Evolutionary conservation across 176 grass and related monocot genomes (phyloP), one percentile per base, ranked within the genome.

Genomic region (Juncus effusus): DNA sequence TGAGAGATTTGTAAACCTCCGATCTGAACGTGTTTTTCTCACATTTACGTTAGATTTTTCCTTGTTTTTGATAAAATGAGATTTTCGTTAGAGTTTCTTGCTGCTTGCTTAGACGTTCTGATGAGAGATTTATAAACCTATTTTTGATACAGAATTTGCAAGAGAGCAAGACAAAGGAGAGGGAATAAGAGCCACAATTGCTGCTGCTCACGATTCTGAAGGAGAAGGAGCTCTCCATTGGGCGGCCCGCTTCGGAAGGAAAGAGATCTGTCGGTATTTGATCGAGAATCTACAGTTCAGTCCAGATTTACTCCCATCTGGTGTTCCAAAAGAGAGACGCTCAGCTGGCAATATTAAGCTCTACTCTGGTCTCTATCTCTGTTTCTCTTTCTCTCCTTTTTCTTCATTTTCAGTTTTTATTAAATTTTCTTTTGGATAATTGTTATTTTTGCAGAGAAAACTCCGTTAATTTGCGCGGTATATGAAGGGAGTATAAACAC

Each of bases 371-470:
- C 19, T 28, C 19, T 28, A 28, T 51, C 1, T 52, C 49, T 52
- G 7, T 52, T 52, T 12, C 49, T 52, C 49, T 52, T 2, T 52
- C 49, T 52, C 9, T 52, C 12, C 12, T 52, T 12, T 52, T 28
- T 44, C 15, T 10, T 10, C 15, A 40, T 42, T n/a, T 63, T 63
- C 5, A 14, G n/a, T 63, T 42, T 6, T 7, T 63, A 15, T 63
- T 40, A 45, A 10, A 16, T 65, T 28, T 15, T 35, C 50, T 3
- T 45, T 79, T 74, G 64, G 55, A 80, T 40, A 75, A 76, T 76
- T 16, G 63, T 76, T 53, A 39, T 84, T 53, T 28, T 28, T 28
- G 19, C 1, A 28, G 19, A 28, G 19, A 28, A 28, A 28, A 28
- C 19, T 28, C 19, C 19, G 19, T 28, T 28, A 28, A 28, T 28